Evolutionary conservation across 805 yeast genomes (phyloP), one percentile per base, ranked within the genome.

Genomic region (Blastobotrys terrestris): DNA sequence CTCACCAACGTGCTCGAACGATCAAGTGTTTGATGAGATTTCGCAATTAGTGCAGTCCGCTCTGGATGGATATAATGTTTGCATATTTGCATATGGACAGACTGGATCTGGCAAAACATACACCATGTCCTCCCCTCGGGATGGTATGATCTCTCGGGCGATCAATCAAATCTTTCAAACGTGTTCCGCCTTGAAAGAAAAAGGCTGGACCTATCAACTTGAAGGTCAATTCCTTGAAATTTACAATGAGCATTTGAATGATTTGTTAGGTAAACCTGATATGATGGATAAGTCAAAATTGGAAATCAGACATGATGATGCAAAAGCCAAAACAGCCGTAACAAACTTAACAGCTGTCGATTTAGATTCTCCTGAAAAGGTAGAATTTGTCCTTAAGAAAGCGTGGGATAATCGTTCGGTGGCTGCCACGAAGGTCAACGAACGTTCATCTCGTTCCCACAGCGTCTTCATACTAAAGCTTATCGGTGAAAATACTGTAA

Each of bases 21-120:
- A 58, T 0, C 84, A 79, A 21, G 78, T 94, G 0, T 94, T 90
- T 67, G 84, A 80, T 31, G 99, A 92, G 62, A 78, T 92, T 0
- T 83, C 94, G 1, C 96, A 90, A 66, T 69, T 92, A 19, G 82
- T 92, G 1, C 96, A 89, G 66, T 88, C 78, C 72, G 82, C 95
- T 0, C 67, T 91, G 13, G 95, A 92, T 68, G 99, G 99, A 0
- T 83, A 76, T 63, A 89, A 89, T 60, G 96, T 90, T 2, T 90
- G 97, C 67, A 87, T 94, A 1, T 89, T 92, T 72, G 96, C 98
- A 0, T 92, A 94, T 66, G 99, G 99, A 0, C 99, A 92, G 68
- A 94, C 99, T 0, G 96, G 94, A 0, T 85, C 97, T 0, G 99
- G 99, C 2, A 92, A 92, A 65, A 92, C 98, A 0, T 84, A 70